Base-by-base conservation (phyloP, 352 stramenopile genomes). In the Pythium coloratum region DNA sequence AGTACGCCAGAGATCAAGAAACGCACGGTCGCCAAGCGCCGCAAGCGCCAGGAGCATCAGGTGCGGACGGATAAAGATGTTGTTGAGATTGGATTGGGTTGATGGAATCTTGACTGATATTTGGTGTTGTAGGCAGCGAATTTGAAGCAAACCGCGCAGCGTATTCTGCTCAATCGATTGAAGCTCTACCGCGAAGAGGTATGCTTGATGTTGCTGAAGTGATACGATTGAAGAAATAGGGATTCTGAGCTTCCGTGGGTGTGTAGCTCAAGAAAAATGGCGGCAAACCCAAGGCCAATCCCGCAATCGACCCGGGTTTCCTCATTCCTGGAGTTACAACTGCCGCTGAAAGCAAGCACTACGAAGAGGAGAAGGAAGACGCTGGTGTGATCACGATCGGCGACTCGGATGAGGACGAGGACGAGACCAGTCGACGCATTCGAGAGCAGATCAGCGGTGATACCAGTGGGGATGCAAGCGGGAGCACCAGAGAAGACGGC, bases 1-100 rank as follows among this genome's bases (percentile, higher is more conserved):
- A 85, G 92, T 10, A 99, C 98, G 33, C 98, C 98, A 0, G 93
- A 97, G 70, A 93, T 99, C 42, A 99, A 99, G 82, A 86, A 93
- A 61, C 72, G 79, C 53, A 97, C 89, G 10, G 84, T 90, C 0
- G 81, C 84, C 30, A 75, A 80, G 51, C 80, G 88, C 1, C 76
- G 86, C 26, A 84, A 83, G 56, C 70, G 78, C 3, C 86, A 93
- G 64, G 83, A 94, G 61, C 76, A 81, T 46, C 84, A 87, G 71
- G 74, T 71, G 24, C 6, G 49, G 16, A 8, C 42, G 46, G 46
- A 53, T 9, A 7, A 12, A 30, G 40, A 20, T 49, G 33, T 9
- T 14, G 18, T 78, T 30, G 9, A 49, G 40, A 30, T 30, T 57
- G n/a, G 16, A 50, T 63, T 33, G 24, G 55, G 57, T 12, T 55